Conservation (phyloP, 164 flowering plant species). For the Saururus chinensis region DNA sequence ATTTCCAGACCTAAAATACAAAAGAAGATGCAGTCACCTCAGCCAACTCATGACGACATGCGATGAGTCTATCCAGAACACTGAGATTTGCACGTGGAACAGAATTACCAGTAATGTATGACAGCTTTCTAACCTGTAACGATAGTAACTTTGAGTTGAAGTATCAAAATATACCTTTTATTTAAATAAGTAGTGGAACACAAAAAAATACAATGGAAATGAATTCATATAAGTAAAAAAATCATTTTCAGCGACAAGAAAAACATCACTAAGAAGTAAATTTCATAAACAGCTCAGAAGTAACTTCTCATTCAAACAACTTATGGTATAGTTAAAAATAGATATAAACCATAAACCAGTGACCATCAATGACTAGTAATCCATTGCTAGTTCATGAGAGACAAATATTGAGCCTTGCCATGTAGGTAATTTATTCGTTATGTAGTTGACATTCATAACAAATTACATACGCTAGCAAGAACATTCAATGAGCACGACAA, state of each 20-base stretch:
- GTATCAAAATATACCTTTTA: neutral
- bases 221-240: too few relatives aligned
- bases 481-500: neutral
- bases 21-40: conserved; percentile 39
- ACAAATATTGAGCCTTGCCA: too few relatives aligned
- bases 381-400: too few relatives aligned
- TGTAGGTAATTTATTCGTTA: too few relatives aligned
- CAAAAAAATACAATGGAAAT: neutral
- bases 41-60: conserved; percentile 78
- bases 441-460: too few relatives aligned
- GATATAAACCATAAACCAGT: too few relatives aligned
- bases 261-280: too few relatives aligned
- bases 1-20: neutral
- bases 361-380: too few relatives aligned
- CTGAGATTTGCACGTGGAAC: conserved; percentile 69
- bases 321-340: too few relatives aligned
- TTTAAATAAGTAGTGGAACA: neutral
- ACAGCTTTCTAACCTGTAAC: conserved; percentile 73
- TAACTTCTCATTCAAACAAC: too few relatives aligned
- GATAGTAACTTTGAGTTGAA: neutral
- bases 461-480: neutral
- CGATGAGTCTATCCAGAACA: conserved; percentile 82
- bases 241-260: too few relatives aligned
- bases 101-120: conserved; percentile 74
- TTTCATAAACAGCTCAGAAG: too few relatives aligned